Percentiles rank a stretch among this genome's conserved stretches.
Evolutionary conservation across 257 asterid genomes (phyloP).

Genomic region (Vinca minor): DNA sequence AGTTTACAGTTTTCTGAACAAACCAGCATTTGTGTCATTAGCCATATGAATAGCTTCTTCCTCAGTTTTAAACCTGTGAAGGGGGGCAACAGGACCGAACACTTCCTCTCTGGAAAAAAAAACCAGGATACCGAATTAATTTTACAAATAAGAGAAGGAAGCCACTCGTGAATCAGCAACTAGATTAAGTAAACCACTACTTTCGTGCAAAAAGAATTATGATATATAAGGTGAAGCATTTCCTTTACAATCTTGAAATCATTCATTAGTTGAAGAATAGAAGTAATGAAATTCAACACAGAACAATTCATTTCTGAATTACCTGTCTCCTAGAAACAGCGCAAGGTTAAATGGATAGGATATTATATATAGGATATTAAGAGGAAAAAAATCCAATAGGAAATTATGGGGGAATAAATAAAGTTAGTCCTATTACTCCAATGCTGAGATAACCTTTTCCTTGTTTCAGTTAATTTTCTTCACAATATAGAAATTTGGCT

Average conservation of each 20-base stretch:
- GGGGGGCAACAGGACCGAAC: conserved; percentile 98
- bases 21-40: conserved; percentile 69
- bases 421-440: background rate
- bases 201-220: background rate
- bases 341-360: no score
- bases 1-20: background rate
- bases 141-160: conserved; percentile 2
- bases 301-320: background rate
- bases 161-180: background rate
- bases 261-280: background rate
- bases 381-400: background rate
- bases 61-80: conserved; percentile 80
- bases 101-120: conserved; percentile 53
- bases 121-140: conserved; percentile 11
- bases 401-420: background rate
- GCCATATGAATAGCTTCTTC: conserved; percentile 88
- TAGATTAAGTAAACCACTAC: background rate
- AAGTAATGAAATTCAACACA: background rate
- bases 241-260: background rate
- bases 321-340: background rate
- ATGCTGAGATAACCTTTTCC: background rate
- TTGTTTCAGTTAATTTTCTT: background rate
- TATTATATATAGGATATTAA: no score
- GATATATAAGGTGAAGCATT: background rate
- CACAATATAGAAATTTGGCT: background rate